Evolutionary conservation across 768 basidiomycete species (phyloP), one percentile per base, ranked within the genome.

Genomic region (Termitomyces sp.): DNA sequence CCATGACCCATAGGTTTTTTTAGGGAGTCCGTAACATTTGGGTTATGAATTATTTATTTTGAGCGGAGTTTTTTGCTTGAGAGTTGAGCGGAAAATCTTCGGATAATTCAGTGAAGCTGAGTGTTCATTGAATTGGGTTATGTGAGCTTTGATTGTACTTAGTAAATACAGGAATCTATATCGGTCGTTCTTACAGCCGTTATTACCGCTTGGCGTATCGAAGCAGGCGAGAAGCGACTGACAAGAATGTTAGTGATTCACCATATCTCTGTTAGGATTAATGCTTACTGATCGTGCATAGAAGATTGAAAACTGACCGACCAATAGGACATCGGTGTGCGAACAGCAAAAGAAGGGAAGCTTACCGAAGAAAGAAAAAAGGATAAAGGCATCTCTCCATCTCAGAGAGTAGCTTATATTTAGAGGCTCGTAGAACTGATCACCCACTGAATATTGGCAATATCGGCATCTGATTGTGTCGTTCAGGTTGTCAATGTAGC

Each of bases 331-430:
- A 40, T 54, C 17, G 56, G 45, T 19, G 54, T 34, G 10, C 1
- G 8, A 46, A 42, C 10, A 17, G 41, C 0, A 24, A n/a, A 44
- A 28, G 40, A 19, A 21, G 15, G 7, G 42, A 5, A 28, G 72
- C 78, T 63, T 48, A 82, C 81, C 70, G 54, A 84, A 76, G 68
- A 75, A 89, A 6, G 83, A 73, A 63, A 87, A 82, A 37, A 85
- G 62, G 35, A 89, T 82, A 55, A 82, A 87, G 2, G 76, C 77
- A 57, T 90, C 87, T 57, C 88, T 72, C 87, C 88, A 88, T 9
- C 86, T 73, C 19, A 79, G 64, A 6, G 74, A 71, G 65, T 76
- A 90, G 0, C 66, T 65, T 62, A 92, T 88, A 58, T 88, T 88
- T 42, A 92, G 69, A 0, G 86, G 86, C 11, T 66, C 62, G 65